Evolutionary conservation across 352 stramenopile genomes (phyloP).

Genomic region (Peronosclerospora sorghi): DNA sequence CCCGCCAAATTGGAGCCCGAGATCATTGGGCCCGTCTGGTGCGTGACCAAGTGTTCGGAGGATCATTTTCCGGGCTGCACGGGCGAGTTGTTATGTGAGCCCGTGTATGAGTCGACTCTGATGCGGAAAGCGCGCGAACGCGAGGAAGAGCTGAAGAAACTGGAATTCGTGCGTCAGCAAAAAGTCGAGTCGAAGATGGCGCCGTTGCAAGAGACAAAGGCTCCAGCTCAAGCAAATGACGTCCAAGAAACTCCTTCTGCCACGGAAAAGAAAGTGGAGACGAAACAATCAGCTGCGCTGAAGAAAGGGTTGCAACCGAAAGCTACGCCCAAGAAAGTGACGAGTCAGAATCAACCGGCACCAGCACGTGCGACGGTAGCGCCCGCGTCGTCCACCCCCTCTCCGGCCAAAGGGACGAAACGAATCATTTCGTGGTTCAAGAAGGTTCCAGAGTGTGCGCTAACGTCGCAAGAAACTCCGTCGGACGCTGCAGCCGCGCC

Average conservation of each 20-base stretch:
- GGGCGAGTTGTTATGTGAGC: slow-evolving; percentile 23
- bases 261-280: slow-evolving; percentile 4
- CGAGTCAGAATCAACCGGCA: not conserved
- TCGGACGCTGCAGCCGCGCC: slow-evolving; percentile 1
- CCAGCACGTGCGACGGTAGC: not conserved
- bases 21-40: slow-evolving; percentile 46
- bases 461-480: slow-evolving; percentile 1
- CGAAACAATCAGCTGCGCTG: slow-evolving; percentile 1
- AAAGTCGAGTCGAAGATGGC: slow-evolving; percentile 20
- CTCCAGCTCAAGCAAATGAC: slow-evolving; percentile 9
- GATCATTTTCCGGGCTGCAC: slow-evolving; percentile 13
- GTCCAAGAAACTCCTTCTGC: not conserved
- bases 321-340: not conserved
- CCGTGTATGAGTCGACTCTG: slow-evolving; percentile 35
- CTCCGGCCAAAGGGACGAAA: slow-evolving; percentile 9
- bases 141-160: slow-evolving; percentile 27
- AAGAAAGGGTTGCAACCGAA: not conserved
- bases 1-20: slow-evolving; percentile 55
- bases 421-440: slow-evolving; percentile 29
- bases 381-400: slow-evolving; percentile 5
- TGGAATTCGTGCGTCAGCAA: slow-evolving; percentile 12
- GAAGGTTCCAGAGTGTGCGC: slow-evolving; percentile 5
- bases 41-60: not conserved
- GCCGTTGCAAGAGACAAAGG: slow-evolving; percentile 3
- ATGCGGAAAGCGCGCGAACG: slow-evolving; percentile 37